Evolutionary conservation across 2,329 filamentous ascomycete genomes (phyloP).

Genomic region (Colletotrichum euphorbiae): DNA sequence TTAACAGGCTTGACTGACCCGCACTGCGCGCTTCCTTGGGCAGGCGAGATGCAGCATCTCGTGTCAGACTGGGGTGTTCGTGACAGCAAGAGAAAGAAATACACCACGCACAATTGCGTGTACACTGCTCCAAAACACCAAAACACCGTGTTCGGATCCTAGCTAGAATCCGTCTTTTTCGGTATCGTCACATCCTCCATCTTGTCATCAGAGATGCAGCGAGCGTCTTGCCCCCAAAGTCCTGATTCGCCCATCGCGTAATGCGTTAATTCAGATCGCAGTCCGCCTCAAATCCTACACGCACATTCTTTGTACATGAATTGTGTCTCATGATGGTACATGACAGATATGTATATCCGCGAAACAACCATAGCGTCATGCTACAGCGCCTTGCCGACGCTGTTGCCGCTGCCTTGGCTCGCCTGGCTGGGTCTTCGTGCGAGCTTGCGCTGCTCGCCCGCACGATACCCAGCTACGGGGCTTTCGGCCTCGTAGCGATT

Average conservation of each 20-base stretch:
- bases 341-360: background rate
- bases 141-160: slow-evolving; percentile 22
- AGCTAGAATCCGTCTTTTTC: slow-evolving; percentile 13
- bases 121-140: slow-evolving; percentile 7
- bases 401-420: slow-evolving; percentile 37
- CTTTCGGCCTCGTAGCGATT: slow-evolving; percentile 46
- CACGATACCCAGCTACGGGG: slow-evolving; percentile 40
- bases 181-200: slow-evolving; percentile 31
- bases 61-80: background rate
- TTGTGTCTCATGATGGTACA: slow-evolving; percentile 15
- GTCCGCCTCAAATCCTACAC: slow-evolving; percentile 9
- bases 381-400: slow-evolving; percentile 41
- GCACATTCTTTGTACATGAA: slow-evolving; percentile 32
- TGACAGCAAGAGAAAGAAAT: slow-evolving; percentile 7
- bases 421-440: slow-evolving; percentile 27
- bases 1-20: slow-evolving; percentile 24
- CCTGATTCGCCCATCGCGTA: background rate
- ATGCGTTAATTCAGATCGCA: slow-evolving; percentile 1
- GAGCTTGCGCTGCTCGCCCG: slow-evolving; percentile 35
- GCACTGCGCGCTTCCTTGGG: background rate
- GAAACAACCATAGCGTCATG: background rate
- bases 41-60: slow-evolving; percentile 3
- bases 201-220: slow-evolving; percentile 13
- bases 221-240: background rate
- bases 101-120: background rate